These are phyloP conservation scores for Grosmannia clavigera DNA, from an alignment of 2,329 filamentous ascomycete genomes.

Conservation along the genomic window DNA sequence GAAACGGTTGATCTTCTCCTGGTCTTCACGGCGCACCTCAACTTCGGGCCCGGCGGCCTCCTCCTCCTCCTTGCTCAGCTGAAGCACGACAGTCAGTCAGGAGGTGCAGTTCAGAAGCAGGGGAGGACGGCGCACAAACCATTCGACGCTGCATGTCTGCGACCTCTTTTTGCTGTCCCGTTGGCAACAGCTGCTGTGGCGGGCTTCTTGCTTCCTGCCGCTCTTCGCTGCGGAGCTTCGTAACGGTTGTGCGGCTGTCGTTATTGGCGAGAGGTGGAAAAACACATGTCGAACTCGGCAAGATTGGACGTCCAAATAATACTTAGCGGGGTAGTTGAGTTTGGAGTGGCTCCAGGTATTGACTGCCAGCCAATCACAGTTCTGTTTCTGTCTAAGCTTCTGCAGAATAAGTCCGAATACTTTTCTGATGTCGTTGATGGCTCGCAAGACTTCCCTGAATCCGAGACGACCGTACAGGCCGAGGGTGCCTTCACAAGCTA, in stretches of 20 bases:
- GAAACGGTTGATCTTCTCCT: conserved; percentile 98
- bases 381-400: no score
- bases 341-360: no score
- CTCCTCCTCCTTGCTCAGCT: conserved; percentile 89
- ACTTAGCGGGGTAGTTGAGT: no score
- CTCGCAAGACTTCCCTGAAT: no score
- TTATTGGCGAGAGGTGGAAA: neutral
- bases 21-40: conserved; percentile 90
- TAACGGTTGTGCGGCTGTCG: neutral
- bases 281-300: neutral
- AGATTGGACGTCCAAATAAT: no score
- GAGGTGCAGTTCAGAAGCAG: neutral
- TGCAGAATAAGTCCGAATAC: no score
- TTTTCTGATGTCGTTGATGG: no score
- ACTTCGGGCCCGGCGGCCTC: conserved; percentile 66
- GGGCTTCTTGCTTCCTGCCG: neutral
- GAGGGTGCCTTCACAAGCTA: no score
- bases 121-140: conserved; percentile 27
- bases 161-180: neutral
- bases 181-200: neutral
- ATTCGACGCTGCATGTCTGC: conserved; percentile 46
- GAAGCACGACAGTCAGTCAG: conserved; percentile 1
- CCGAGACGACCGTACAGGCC: no score
- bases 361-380: no score
- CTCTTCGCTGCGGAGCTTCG: no score